A percentile compares a stretch with the other conserved stretches of the same genome.
Conservation (phyloP, 2,329 filamentous ascomycete genomes). For the Cercospora beticola region DNA sequence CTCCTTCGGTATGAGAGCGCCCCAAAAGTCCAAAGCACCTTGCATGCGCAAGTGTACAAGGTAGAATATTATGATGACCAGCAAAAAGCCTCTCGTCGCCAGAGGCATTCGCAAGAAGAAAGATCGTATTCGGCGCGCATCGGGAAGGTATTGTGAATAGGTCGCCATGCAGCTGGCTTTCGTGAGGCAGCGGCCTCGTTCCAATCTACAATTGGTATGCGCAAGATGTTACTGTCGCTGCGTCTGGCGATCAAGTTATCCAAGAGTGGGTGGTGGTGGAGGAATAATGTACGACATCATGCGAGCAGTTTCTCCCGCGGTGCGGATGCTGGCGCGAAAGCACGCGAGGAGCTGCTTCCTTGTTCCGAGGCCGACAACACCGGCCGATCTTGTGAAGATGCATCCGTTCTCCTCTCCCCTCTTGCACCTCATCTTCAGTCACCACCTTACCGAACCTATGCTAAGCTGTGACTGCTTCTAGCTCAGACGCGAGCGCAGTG, state of each 20-base stretch:
- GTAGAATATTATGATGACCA: constrained; percentile 69
- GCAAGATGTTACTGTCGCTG: neutral
- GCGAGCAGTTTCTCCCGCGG: constrained; percentile 5
- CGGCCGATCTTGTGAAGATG: neutral
- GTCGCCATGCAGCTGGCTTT: neutral
- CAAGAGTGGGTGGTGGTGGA: neutral
- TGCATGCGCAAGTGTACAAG: constrained; percentile 65
- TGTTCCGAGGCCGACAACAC: neutral
- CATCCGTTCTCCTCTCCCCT: neutral
- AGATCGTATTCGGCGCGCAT: constrained; percentile 70
- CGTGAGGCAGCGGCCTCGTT: neutral
- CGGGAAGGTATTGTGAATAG: constrained; percentile 51
- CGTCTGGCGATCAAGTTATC: neutral
- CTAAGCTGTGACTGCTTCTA: no score
- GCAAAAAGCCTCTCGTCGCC: constrained; percentile 71
- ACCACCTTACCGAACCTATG: neutral
- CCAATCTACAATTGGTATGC: neutral
- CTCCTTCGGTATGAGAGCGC: constrained; percentile 73
- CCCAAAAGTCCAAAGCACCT: constrained; percentile 71
- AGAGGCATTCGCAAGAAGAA: constrained; percentile 84
- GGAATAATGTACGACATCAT: neutral
- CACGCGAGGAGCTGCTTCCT: constrained; percentile 1
- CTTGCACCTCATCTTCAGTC: neutral
- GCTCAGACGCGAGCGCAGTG: no score
- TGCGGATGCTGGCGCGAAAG: neutral